Evolutionary conservation across 2,329 filamentous ascomycete genomes (phyloP), one percentile per base, ranked within the genome.

Genomic region (Botrytis hyacinthi): DNA sequence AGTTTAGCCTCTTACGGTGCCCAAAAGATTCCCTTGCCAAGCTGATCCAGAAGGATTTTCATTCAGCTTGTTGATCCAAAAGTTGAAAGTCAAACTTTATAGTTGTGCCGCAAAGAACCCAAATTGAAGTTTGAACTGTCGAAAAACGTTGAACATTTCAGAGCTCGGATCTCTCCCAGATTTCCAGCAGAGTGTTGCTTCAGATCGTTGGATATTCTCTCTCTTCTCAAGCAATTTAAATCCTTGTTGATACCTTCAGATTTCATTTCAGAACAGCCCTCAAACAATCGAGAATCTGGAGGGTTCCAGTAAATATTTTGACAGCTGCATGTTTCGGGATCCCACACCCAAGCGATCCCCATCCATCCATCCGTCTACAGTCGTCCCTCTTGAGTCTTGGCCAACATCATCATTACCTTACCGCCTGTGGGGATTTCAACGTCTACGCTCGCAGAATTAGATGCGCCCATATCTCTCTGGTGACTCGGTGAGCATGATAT

Each of bases 311-410:
- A 61, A 73, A 62, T 70, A 51, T 44, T 69, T 54, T 73, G 71
- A 70, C 71, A 73, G 65, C 63, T 73, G 71, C 71, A 70, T 62
- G 71, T 73, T 66, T 73, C 71, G 71, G 71, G 65, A 73, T 70
- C 71, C 40, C 40, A 70, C 71, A 35, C 54, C 37, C 42, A 70
- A 73, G 65, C 54, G 65, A 62, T 59, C 71, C 61, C 29, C 40
- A 35, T 40, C 40, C 63, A 51, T n/a, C 48, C 48, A 51, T 51
- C 26, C 48, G n/a, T 54, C 60, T 29, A 18, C 59, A 29, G 29
- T 37, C 51, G 29, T 57, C 37, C 35, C 60, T n/a, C 29, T 22
- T 22, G 26, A 16, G 44, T 35, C 29, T 29, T 35, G 26, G 8
- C 71, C 71, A 73, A 70, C 51, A n/a, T 61, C 7, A 61, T 29